A percentile compares a stretch with the other conserved stretches of the same genome.
Evolutionary conservation across 1,284 basidiomycete genomes (phyloP).

Genomic region (Cryptococcus deneoformans): DNA sequence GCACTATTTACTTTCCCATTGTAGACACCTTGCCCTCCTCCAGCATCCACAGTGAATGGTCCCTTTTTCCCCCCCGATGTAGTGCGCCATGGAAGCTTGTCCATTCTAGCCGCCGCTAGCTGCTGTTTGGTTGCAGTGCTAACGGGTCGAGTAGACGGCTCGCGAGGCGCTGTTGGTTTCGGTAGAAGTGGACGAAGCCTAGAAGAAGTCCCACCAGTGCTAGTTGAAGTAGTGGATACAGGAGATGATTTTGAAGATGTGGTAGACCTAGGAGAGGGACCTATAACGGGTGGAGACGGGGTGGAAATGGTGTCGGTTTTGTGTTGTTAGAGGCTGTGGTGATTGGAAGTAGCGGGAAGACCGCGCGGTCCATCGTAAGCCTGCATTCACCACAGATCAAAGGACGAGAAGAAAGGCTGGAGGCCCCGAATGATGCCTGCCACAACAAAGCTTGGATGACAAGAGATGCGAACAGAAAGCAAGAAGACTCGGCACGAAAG

Average conservation of each 20-base stretch:
- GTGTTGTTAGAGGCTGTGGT: background rate
- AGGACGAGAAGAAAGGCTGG: slow-evolving; percentile 1
- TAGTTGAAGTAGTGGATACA: slow-evolving; percentile 21
- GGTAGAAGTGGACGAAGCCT: slow-evolving; percentile 41
- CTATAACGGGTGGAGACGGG: slow-evolving; percentile 38
- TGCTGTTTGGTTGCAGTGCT: slow-evolving; percentile 4
- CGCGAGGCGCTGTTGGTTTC: slow-evolving; percentile 35
- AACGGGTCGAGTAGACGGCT: slow-evolving; percentile 3
- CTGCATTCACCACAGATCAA: background rate
- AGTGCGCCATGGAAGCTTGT: slow-evolving; percentile 36
- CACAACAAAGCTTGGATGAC: background rate
- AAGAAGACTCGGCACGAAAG: background rate
- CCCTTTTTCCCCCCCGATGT: slow-evolving; percentile 39
- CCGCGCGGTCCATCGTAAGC: background rate
- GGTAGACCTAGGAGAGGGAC: slow-evolving; percentile 41
- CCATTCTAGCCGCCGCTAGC: slow-evolving; percentile 32
- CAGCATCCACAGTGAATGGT: slow-evolving; percentile 46
- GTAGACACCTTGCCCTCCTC: slow-evolving; percentile 22
- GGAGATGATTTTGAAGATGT: slow-evolving; percentile 42
- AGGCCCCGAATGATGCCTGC: background rate
- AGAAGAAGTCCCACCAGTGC: slow-evolving; percentile 18
- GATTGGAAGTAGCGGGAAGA: background rate
- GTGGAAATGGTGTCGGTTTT: slow-evolving; percentile 36
- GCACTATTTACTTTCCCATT: background rate
- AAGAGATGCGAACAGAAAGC: background rate